Evolutionary conservation across 163 green algal genomes (phyloP).

Genomic region (Botryococcus braunii): DNA sequence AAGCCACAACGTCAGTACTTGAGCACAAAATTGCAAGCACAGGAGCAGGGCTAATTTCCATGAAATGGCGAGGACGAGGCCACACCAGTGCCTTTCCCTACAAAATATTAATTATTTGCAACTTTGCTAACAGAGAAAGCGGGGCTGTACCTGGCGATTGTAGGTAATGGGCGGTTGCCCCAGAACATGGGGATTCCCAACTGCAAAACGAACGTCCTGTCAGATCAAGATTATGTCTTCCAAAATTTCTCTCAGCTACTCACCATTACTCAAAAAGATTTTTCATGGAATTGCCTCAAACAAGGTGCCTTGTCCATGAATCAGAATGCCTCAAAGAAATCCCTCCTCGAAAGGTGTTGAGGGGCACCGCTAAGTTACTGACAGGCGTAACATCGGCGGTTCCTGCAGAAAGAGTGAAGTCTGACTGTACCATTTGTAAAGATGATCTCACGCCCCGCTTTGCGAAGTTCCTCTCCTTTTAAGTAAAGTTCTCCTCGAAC

Average conservation of each 20-base stretch:
- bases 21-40: too few relatives aligned
- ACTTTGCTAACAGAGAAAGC: conserved; percentile 32
- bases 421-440: conserved; percentile 74
- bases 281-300: too few relatives aligned
- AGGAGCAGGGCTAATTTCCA: too few relatives aligned
- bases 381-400: neutral
- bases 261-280: too few relatives aligned
- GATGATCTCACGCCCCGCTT: conserved; percentile 75
- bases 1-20: too few relatives aligned
- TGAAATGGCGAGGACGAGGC: too few relatives aligned
- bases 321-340: neutral
- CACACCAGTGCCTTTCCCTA: too few relatives aligned
- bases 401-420: neutral
- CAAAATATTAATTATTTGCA: too few relatives aligned
- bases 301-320: neutral
- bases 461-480: conserved; percentile 63
- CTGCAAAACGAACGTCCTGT: neutral
- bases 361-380: too few relatives aligned
- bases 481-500: conserved; percentile 84
- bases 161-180: conserved; percentile 87
- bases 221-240: neutral
- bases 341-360: neutral
- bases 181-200: conserved; percentile 68
- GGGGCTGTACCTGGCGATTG: conserved; percentile 71
- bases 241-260: too few relatives aligned